phyloP scores from a whole-genome alignment of 1,284 basidiomycete genomes.

The Tylopilus sp. region DNA sequence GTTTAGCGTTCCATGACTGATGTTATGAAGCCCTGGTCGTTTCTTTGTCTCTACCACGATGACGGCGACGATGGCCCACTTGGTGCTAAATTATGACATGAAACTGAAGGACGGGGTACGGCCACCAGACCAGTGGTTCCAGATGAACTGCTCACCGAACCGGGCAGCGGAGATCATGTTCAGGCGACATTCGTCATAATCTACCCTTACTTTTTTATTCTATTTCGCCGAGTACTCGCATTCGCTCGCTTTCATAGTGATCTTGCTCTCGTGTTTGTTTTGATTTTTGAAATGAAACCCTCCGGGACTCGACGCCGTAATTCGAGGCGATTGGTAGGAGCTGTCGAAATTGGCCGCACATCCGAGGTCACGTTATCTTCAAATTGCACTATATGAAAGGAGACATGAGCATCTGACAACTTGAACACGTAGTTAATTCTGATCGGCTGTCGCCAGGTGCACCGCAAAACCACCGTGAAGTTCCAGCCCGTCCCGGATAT shows the following conservation, averaged over 20 bases:
- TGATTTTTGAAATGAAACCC: conserved; percentile 2
- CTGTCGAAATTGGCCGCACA: conserved; percentile 1
- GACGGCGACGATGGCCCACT: conserved; percentile 36
- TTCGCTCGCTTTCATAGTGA: conserved; percentile 11
- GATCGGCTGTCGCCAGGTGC: background rate
- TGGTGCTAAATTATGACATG: conserved; percentile 38
- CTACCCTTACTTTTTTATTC: conserved; percentile 1
- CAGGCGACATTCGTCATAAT: conserved; percentile 22
- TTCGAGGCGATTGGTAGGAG: conserved; percentile 17
- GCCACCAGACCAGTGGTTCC: conserved; percentile 38
- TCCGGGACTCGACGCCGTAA: conserved; percentile 2
- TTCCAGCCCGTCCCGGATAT: background rate
- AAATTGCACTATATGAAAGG: background rate
- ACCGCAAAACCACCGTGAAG: background rate
- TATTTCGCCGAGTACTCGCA: conserved; percentile 5
- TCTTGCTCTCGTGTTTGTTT: conserved; percentile 10
- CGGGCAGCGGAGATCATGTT: conserved; percentile 33
- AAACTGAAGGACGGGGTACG: conserved; percentile 35
- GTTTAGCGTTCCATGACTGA: conserved; percentile 2
- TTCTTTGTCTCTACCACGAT: conserved; percentile 38
- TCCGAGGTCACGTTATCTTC: background rate
- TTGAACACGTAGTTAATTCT: no score
- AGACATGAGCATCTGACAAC: no score
- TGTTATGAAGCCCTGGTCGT: conserved; percentile 34
- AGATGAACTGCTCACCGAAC: conserved; percentile 34